Evolutionary conservation across 805 yeast species (phyloP).

Genomic region (Kuraishia borneana): DNA sequence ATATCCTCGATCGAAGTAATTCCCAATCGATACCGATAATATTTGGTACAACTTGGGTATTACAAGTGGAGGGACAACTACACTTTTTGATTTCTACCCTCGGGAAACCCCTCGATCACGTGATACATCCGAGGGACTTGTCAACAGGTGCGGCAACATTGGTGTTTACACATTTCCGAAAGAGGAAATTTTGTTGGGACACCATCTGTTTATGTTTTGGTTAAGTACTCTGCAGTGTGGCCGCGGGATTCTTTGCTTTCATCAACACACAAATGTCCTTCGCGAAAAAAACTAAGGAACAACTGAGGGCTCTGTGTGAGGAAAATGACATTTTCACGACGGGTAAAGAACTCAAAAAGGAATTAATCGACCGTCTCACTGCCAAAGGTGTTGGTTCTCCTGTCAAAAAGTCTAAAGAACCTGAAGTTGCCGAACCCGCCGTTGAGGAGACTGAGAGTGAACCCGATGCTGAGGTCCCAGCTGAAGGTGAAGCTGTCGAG

Average conservation of each 20-base stretch:
- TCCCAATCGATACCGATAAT: too few relatives aligned
- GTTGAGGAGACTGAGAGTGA: conserved; percentile 7
- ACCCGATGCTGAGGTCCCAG: conserved; percentile 4
- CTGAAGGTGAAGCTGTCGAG: conserved; percentile 4
- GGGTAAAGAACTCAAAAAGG: conserved; percentile 16
- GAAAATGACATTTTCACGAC: conserved; percentile 13
- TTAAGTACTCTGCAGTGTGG: background rate
- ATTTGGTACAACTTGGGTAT: too few relatives aligned
- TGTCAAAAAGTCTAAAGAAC: conserved; percentile 1
- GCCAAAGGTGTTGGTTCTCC: conserved; percentile 2
- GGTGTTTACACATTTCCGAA: background rate
- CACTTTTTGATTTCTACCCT: too few relatives aligned
- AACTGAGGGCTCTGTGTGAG: conserved; percentile 18
- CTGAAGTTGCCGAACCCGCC: conserved; percentile 5
- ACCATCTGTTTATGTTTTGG: background rate
- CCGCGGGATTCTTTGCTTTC: background rate
- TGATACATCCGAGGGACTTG: too few relatives aligned
- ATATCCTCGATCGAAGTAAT: too few relatives aligned
- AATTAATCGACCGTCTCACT: conserved; percentile 11
- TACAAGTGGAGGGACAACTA: too few relatives aligned
- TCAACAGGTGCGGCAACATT: too few relatives aligned
- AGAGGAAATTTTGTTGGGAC: background rate
- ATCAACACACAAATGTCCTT: conserved; percentile 9
- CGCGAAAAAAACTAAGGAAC: conserved; percentile 18
- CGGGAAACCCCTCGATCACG: too few relatives aligned